Percentiles rank a stretch among this genome's conserved stretches.
Evolutionary conservation across 2,329 filamentous ascomycete species (phyloP).

Genomic region (Xenoacremonium recifei): DNA sequence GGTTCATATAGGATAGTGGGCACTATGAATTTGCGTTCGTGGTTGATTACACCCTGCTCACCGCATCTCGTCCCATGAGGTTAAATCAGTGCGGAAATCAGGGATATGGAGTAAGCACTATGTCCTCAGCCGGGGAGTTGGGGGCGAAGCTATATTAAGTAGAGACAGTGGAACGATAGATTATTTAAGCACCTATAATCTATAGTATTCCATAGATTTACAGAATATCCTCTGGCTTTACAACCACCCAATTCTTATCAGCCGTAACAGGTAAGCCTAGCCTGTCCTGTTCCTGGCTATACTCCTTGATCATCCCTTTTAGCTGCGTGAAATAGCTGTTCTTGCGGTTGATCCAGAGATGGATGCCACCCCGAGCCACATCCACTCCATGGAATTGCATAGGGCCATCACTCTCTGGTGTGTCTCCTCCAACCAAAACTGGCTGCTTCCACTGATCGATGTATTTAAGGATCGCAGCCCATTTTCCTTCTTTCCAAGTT

Average conservation of each 20-base stretch:
- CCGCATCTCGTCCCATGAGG: too few species aligned
- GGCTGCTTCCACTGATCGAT: conserved; percentile 44
- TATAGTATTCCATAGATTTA: too few species aligned
- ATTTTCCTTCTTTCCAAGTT: conserved; percentile 44
- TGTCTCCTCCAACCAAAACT: conserved; percentile 41
- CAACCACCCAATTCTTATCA: conserved; percentile 45
- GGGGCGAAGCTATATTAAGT: too few species aligned
- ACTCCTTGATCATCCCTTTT: conserved; percentile 35
- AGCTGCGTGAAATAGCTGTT: conserved; percentile 33
- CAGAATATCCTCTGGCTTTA: conserved; percentile 39
- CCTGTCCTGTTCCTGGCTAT: conserved; percentile 31
- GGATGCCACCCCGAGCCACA: conserved; percentile 38
- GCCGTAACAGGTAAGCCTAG: conserved; percentile 38
- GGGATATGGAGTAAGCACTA: too few species aligned
- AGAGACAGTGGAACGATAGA: too few species aligned
- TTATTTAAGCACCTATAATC: too few species aligned
- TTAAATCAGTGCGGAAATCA: too few species aligned
- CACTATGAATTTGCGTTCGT: too few species aligned
- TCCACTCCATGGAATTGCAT: conserved; percentile 46
- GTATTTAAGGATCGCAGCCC: conserved; percentile 41
- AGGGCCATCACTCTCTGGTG: conserved; percentile 40
- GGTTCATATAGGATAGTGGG: too few species aligned
- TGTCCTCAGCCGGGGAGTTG: too few species aligned
- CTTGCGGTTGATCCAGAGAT: conserved; percentile 41
- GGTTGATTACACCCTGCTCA: too few species aligned